Conservation (phyloP, 768 basidiomycete species). For the Hygrophorus russula region DNA sequence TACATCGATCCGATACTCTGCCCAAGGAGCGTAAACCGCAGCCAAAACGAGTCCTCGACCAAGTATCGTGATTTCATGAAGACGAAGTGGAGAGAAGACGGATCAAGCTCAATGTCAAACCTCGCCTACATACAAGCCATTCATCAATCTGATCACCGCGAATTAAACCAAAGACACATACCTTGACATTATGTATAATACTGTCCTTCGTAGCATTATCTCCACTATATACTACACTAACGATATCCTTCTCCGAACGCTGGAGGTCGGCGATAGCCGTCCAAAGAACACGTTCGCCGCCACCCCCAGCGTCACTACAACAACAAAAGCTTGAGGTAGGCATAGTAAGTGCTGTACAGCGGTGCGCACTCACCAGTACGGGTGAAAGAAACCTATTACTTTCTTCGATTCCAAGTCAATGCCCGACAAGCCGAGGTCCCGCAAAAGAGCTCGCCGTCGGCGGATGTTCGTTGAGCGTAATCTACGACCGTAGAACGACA, state of each 20-base stretch:
- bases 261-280: conserved; percentile 76
- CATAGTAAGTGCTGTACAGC: conserved; percentile 1
- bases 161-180: conserved; percentile 19
- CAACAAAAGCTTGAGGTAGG: conserved; percentile 25
- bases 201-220: conserved; percentile 76
- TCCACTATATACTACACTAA: conserved; percentile 84
- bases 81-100: conserved; percentile 65
- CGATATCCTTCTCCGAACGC: conserved; percentile 45
- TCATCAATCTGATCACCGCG: not conserved
- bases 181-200: conserved; percentile 77
- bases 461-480: not conserved
- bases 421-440: not conserved
- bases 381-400: conserved; percentile 85
- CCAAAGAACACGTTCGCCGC: conserved; percentile 95
- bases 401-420: not conserved
- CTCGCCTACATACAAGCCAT: conserved; percentile 42
- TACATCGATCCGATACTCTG: conserved; percentile 85
- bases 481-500: no score
- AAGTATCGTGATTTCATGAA: conserved; percentile 59
- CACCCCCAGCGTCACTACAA: conserved; percentile 84
- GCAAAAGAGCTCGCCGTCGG: not conserved
- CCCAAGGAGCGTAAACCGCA: conserved; percentile 82
- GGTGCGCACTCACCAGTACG: conserved; percentile 66
- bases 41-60: conserved; percentile 79
- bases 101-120: conserved; percentile 68